Conservation (phyloP, 2,329 filamentous ascomycete species). For the Trichoderma atroviride region DNA sequence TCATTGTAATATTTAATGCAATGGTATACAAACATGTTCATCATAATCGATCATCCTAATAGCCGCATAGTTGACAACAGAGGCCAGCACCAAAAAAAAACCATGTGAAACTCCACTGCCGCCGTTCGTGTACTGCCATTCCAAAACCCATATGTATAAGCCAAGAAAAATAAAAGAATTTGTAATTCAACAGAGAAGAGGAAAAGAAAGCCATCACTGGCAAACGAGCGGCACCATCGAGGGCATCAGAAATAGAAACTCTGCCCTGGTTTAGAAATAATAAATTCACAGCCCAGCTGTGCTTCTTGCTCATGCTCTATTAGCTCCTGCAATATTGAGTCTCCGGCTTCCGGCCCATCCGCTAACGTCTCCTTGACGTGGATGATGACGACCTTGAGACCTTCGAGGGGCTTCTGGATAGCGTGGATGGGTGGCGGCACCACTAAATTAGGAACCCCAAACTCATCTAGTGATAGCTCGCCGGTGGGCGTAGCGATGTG, state of each 20-base stretch:
- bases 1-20: conserved; percentile 16
- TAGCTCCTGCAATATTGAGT: conserved; percentile 72
- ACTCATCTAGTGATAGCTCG: conserved; percentile 48
- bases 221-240: not conserved
- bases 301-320: conserved; percentile 64
- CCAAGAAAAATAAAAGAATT: not conserved
- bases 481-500: conserved; percentile 52
- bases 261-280: conserved; percentile 69
- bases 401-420: conserved; percentile 59
- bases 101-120: conserved; percentile 1
- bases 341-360: conserved; percentile 67
- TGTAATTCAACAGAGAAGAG: conserved; percentile 14
- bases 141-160: not conserved
- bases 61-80: not conserved
- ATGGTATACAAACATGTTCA: conserved; percentile 24
- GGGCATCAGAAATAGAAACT: conserved; percentile 52
- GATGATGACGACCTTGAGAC: conserved; percentile 82
- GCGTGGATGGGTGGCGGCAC: conserved; percentile 17
- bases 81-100: not conserved
- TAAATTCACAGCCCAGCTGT: conserved; percentile 77
- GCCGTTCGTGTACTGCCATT: not conserved
- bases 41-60: conserved; percentile 20
- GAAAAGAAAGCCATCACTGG: not conserved
- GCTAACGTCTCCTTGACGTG: conserved; percentile 87
- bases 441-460: conserved; percentile 36